Evolutionary conservation across 495 filamentous ascomycete genomes (phyloP).

Genomic region (Evernia prunastri): DNA sequence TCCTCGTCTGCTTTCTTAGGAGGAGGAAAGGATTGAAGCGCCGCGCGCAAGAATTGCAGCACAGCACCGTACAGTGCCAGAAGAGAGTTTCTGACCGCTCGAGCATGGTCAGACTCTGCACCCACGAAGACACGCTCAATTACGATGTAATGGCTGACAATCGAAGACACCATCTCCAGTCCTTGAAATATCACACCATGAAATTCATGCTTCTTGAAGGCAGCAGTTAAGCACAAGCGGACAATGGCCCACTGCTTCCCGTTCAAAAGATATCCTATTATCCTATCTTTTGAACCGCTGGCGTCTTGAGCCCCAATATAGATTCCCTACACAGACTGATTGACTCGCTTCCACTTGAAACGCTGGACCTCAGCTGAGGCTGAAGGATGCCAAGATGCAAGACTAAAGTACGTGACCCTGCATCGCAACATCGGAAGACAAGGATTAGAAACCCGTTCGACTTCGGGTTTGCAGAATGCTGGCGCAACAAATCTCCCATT

Average conservation of each 20-base stretch:
- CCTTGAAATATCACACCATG: constrained; percentile 14
- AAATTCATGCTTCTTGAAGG: constrained; percentile 11
- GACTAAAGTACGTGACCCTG: no score
- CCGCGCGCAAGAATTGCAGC: constrained; percentile 8
- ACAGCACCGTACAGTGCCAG: constrained; percentile 13
- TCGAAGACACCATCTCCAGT: constrained; percentile 13
- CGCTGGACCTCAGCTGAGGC: not conserved
- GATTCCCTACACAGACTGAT: not conserved
- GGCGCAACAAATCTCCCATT: no score
- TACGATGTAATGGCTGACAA: constrained; percentile 15
- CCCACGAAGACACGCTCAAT: constrained; percentile 15
- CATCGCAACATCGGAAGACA: no score
- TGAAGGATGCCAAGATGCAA: not conserved
- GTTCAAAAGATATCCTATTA: not conserved
- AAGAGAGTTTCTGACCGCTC: constrained; percentile 10
- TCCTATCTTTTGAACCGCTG: not conserved
- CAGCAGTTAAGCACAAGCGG: constrained; percentile 12
- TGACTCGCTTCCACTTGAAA: not conserved
- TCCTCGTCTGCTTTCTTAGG: constrained; percentile 1
- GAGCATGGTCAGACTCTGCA: constrained; percentile 2
- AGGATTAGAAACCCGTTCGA: no score
- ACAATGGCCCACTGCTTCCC: constrained; percentile 10
- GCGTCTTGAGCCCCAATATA: not conserved
- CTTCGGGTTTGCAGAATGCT: no score
- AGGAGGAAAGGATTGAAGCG: constrained; percentile 9